Conservation (phyloP, 192 early-diverging fungal genomes). For the Phycomyces blakesleeanus region DNA sequence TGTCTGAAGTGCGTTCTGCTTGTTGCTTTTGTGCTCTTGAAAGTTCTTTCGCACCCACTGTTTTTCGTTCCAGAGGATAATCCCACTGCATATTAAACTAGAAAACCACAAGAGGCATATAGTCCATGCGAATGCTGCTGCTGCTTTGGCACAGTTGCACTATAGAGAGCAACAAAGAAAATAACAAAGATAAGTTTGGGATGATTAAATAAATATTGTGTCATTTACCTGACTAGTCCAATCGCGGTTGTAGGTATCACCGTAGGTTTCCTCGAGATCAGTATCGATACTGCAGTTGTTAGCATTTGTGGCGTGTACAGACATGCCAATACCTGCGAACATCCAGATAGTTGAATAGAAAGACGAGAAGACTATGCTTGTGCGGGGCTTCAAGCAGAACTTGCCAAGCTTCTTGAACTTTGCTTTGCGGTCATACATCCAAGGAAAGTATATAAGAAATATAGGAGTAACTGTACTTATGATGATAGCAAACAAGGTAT, state of each 20-base stretch:
- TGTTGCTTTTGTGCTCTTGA: too few species aligned
- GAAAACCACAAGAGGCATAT: constrained; percentile 26
- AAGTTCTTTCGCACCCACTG: not conserved
- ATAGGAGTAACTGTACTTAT: constrained; percentile 22
- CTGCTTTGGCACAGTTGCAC: constrained; percentile 25
- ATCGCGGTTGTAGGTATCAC: constrained; percentile 14
- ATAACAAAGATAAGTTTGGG: not conserved
- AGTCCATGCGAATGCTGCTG: constrained; percentile 25
- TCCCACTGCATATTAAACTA: constrained; percentile 5
- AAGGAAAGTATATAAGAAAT: constrained; percentile 30
- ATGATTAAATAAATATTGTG: not conserved
- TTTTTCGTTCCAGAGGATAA: constrained; percentile 32
- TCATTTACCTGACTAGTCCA: constrained; percentile 33
- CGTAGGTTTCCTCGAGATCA: constrained; percentile 7
- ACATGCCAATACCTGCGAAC: constrained; percentile 25
- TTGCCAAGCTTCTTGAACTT: constrained; percentile 36
- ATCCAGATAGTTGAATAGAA: constrained; percentile 29
- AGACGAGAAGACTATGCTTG: constrained; percentile 21
- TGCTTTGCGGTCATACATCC: constrained; percentile 30
- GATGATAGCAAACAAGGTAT: constrained; percentile 23
- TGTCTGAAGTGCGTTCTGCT: too few species aligned
- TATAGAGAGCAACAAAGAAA: constrained; percentile 6
- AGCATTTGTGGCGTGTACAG: constrained; percentile 21
- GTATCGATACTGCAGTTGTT: constrained; percentile 16
- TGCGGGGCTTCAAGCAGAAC: constrained; percentile 29